Evolutionary conservation across 805 yeast species (phyloP).

Genomic region (Wickerhamiella azymoides): DNA sequence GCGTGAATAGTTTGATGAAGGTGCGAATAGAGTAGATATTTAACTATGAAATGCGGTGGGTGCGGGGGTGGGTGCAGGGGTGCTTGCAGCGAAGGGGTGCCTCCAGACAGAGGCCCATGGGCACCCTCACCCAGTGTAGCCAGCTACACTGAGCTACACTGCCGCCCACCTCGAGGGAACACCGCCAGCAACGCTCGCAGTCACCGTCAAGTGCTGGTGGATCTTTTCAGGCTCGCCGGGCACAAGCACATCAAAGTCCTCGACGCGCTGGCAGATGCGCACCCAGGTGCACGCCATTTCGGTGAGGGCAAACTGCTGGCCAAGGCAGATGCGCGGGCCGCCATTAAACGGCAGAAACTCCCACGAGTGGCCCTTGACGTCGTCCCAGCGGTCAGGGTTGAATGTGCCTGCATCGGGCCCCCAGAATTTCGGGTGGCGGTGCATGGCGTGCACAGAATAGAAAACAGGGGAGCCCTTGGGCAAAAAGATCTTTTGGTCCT

Average conservation of each 20-base stretch:
- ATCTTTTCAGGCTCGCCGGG: slow-evolving; percentile 5
- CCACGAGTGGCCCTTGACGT: slow-evolving; percentile 28
- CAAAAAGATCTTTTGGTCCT: slow-evolving; percentile 28
- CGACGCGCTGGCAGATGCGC: slow-evolving; percentile 28
- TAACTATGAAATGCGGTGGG: not conserved
- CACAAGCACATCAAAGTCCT: slow-evolving; percentile 13
- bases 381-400: slow-evolving; percentile 38
- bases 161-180: slow-evolving; percentile 8
- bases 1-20: not conserved
- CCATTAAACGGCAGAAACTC: slow-evolving; percentile 41
- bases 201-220: slow-evolving; percentile 15
- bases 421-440: slow-evolving; percentile 29
- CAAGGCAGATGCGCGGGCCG: slow-evolving; percentile 42
- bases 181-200: slow-evolving; percentile 19
- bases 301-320: slow-evolving; percentile 43
- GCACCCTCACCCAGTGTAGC: not conserved
- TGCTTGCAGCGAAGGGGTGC: too few species aligned
- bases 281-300: slow-evolving; percentile 35
- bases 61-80: not conserved
- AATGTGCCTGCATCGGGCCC: slow-evolving; percentile 35
- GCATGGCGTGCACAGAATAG: slow-evolving; percentile 31
- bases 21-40: not conserved
- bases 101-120: too few species aligned
- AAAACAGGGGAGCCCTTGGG: slow-evolving; percentile 32
- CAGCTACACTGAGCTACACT: not conserved